phyloP scores from a whole-genome alignment of 208 protist species.

The Leishmania aethiopica region DNA sequence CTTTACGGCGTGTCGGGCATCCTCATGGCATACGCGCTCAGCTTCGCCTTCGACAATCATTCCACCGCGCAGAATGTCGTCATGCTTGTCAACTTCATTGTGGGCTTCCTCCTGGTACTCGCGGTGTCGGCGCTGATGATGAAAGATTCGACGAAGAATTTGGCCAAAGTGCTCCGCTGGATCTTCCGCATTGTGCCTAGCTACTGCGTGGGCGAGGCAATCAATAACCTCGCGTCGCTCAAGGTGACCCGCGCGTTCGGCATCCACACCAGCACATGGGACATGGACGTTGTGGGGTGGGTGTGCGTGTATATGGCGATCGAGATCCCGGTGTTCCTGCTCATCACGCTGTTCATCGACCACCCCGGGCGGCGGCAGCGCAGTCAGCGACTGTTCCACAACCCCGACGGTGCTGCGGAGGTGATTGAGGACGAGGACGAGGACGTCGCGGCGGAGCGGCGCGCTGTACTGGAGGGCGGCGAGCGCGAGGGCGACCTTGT shows the following conservation, averaged over 20 bases:
- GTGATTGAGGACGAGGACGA: constrained; percentile 37
- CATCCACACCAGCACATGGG: constrained; percentile 12
- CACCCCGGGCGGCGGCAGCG: constrained; percentile 31
- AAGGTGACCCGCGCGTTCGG: background rate
- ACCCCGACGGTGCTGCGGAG: constrained; percentile 36
- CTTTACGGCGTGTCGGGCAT: constrained; percentile 44
- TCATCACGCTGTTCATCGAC: constrained; percentile 42
- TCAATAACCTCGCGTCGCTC: constrained; percentile 42
- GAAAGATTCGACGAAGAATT: background rate
- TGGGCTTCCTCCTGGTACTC: constrained; percentile 51
- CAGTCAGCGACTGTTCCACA: constrained; percentile 36
- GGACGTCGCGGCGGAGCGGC: constrained; percentile 43
- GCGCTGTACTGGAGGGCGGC: constrained; percentile 20
- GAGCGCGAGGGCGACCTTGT: constrained; percentile 40
- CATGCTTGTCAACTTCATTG: constrained; percentile 45
- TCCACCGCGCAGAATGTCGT: constrained; percentile 43
- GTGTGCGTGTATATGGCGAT: constrained; percentile 46
- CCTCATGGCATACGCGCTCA: constrained; percentile 33
- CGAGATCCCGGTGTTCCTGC: constrained; percentile 39
- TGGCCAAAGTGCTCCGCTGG: constrained; percentile 25
- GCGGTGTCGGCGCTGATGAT: constrained; percentile 23
- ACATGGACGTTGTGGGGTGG: constrained; percentile 30
- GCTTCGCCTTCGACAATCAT: constrained; percentile 49
- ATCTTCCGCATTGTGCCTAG: constrained; percentile 51
- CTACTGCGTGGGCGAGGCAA: constrained; percentile 54